Base-by-base conservation (phyloP, 2,329 filamentous ascomycete species). In the Hymenoscyphus scutula region DNA sequence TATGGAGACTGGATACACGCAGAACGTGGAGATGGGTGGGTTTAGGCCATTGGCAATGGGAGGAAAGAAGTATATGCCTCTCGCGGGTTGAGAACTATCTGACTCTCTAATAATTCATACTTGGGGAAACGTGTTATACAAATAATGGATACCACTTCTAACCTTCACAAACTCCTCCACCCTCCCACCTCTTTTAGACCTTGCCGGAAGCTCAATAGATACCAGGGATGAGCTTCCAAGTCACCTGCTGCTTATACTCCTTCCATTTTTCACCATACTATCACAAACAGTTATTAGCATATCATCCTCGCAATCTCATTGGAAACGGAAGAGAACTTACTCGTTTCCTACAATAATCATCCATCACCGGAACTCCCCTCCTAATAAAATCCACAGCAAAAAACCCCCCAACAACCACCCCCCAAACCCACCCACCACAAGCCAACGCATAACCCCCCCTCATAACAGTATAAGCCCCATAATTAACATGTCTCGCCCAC, bases 381-480 rank as follows among this genome's bases (percentile, higher is more conserved):
- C 67, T 71, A 6, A 71, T 71, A 68, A 84, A 84, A 67, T 82
- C 78, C 53, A 69, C 76, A n/a, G 76, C 72, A 63, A 79, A 78
- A 57, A 79, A 77, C 0, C 71, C 74, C 25, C 73, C 77, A 1
- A 77, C 72, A 4, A 77, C 48, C 3, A 72, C 72, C n/a, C 77
- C 80, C 81, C 32, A 34, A 8, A 34, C 15, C 32, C 32, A 34
- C 7, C 32, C 32, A 34, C 32, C 32, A 60, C 75, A 74, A 2
- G 77, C 78, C 54, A 82, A 64, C 3, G 81, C 80, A 69, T 80
- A 83, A 4, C 77, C 80, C 27, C 75, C 72, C 27, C 82, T 72
- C 81, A 82, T 84, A 6, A 83, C 38, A 0, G 78, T 79, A 67
- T 82, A 84, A 1, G 77, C 82, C 25, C 79, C 78, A 67, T 84